A percentile compares a stretch with the other conserved stretches of the same genome.
phyloP scores from a whole-genome alignment of 768 basidiomycete genomes.

The Tubosaeta brunneosetosa region DNA sequence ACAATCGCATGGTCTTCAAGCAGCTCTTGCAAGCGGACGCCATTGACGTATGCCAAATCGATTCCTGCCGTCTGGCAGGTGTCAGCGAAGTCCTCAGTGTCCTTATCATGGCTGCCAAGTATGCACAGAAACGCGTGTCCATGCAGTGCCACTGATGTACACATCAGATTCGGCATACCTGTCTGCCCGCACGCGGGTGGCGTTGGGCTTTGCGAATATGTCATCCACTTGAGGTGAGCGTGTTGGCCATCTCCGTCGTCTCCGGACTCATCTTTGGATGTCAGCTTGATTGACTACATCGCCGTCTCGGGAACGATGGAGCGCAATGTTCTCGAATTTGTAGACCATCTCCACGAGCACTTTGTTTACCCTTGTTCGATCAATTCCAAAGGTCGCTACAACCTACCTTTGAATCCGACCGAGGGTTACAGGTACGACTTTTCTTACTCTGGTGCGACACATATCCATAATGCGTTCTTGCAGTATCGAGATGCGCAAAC shows the following conservation, averaged over 20 bases:
- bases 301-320: conserved; percentile 89
- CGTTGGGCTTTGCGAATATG: conserved; percentile 92
- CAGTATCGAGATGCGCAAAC: conserved; percentile 84
- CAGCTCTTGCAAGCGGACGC: conserved; percentile 90
- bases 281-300: conserved; percentile 89
- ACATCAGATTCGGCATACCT: conserved; percentile 72
- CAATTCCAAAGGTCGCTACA: conserved; percentile 80
- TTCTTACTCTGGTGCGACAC: not conserved
- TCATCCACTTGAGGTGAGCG: conserved; percentile 70
- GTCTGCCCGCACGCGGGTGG: conserved; percentile 96
- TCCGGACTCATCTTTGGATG: not conserved
- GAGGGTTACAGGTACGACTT: conserved; percentile 59
- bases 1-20: conserved; percentile 97
- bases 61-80: conserved; percentile 89
- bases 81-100: conserved; percentile 94
- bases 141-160: conserved; percentile 2
- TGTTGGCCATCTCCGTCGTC: not conserved
- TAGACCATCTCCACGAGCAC: conserved; percentile 91
- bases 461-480: not conserved
- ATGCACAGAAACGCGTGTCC: conserved; percentile 16
- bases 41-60: conserved; percentile 94
- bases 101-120: conserved; percentile 91
- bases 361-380: conserved; percentile 87
- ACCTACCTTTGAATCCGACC: conserved; percentile 67
- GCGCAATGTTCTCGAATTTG: conserved; percentile 88